phyloP scores from a whole-genome alignment of 73 alveolate genomes.

The Stentor coeruleus region DNA sequence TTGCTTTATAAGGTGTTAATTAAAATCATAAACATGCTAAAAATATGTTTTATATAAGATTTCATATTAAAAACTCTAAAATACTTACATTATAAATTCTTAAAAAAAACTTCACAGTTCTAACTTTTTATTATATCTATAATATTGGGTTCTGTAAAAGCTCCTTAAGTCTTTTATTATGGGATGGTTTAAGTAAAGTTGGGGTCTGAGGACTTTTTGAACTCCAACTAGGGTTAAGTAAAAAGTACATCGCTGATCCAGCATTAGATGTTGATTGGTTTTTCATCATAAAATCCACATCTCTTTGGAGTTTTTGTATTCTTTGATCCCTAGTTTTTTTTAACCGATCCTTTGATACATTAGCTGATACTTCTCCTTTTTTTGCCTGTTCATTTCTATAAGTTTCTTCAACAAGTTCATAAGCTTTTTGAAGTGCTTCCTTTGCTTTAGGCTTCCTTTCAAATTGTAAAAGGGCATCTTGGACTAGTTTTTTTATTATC shows the following conservation, averaged over 20 bases:
- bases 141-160: not conserved
- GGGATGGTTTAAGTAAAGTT: not conserved
- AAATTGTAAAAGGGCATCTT: not conserved
- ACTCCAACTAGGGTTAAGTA: constrained; percentile 14
- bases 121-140: too few relatives aligned
- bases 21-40: too few relatives aligned
- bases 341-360: not conserved
- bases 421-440: constrained; percentile 23
- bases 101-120: too few relatives aligned
- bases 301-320: not conserved
- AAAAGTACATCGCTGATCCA: constrained; percentile 23
- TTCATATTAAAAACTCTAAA: too few relatives aligned
- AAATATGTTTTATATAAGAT: too few relatives aligned
- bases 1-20: too few relatives aligned
- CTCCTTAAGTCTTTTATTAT: constrained; percentile 18
- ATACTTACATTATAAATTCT: too few relatives aligned
- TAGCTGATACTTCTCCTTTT: constrained; percentile 22
- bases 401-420: constrained; percentile 20
- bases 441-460: constrained; percentile 19
- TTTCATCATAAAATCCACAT: constrained; percentile 26
- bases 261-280: not conserved
- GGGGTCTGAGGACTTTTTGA: not conserved
- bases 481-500: not conserved
- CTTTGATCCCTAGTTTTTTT: not conserved
- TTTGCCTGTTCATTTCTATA: constrained; percentile 5